phyloP scores from a whole-genome alignment of 2,329 filamentous ascomycete genomes.

The Zasmidium citrigriseum region DNA sequence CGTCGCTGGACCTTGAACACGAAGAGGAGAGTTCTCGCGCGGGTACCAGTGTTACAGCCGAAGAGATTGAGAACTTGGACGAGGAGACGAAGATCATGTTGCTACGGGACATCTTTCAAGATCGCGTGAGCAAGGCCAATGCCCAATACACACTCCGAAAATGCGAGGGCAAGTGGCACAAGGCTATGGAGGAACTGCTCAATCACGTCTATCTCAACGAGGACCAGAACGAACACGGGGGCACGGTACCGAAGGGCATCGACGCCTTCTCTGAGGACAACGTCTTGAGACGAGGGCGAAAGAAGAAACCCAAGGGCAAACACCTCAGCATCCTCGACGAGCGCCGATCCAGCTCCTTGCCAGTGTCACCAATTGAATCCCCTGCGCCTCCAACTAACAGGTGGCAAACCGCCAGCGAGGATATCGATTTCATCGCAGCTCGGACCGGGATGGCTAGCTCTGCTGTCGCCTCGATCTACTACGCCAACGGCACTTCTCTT shows the following conservation, averaged over 20 bases:
- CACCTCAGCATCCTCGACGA: slow-evolving; percentile 34
- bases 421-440: slow-evolving; percentile 62
- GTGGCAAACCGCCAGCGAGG: slow-evolving; percentile 59
- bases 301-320: slow-evolving; percentile 46
- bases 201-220: slow-evolving; percentile 77
- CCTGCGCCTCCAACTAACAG: slow-evolving; percentile 45
- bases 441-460: slow-evolving; percentile 51
- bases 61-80: slow-evolving; percentile 47
- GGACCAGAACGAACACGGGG: slow-evolving; percentile 52
- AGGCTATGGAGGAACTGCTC: slow-evolving; percentile 76
- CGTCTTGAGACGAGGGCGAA: slow-evolving; percentile 46
- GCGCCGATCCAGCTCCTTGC: slow-evolving; percentile 24
- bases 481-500: slow-evolving; percentile 58
- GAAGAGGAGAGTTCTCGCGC: slow-evolving; percentile 24
- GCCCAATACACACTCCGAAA: slow-evolving; percentile 69
- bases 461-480: slow-evolving; percentile 59
- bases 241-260: slow-evolving; percentile 66
- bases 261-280: slow-evolving; percentile 73
- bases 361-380: slow-evolving; percentile 29
- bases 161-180: slow-evolving; percentile 65
- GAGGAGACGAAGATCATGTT: slow-evolving; percentile 63
- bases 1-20: slow-evolving; percentile 33
- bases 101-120: slow-evolving; percentile 71
- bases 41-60: slow-evolving; percentile 22
- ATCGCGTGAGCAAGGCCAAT: slow-evolving; percentile 62